Evolutionary conservation across 163 green algal species (phyloP).

Genomic region (Chlamydomonas reinhardtii): DNA sequence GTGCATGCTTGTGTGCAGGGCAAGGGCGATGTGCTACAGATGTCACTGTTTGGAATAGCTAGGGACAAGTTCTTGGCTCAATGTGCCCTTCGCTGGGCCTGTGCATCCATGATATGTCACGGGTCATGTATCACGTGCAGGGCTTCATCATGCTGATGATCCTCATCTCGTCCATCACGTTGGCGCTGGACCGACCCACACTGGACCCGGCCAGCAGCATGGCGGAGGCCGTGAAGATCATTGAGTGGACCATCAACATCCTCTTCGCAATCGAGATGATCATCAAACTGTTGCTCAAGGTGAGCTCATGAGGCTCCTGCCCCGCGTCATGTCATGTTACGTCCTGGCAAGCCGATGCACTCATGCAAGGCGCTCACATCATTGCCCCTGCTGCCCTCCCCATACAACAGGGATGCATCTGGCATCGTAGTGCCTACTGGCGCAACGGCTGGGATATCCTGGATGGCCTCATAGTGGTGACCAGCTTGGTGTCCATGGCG

Average conservation of each 20-base stretch:
- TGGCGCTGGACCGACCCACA: conserved; percentile 60
- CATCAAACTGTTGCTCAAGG: conserved; percentile 63
- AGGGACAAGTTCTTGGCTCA: no score
- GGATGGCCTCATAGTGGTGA: conserved; percentile 63
- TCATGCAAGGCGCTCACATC: no score
- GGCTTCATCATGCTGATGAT: conserved; percentile 60
- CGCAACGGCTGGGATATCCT: conserved; percentile 67
- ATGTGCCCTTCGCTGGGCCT: no score
- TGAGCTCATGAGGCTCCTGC: neutral
- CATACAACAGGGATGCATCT: conserved; percentile 18
- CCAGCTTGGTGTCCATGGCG: conserved; percentile 55
- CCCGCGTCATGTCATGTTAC: neutral
- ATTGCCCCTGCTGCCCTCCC: no score
- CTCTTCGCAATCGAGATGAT: conserved; percentile 72
- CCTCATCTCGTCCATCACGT: conserved; percentile 57
- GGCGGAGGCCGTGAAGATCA: neutral
- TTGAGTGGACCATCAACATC: conserved; percentile 57
- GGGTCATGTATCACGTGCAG: neutral
- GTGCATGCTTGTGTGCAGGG: no score
- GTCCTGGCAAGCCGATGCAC: no score
- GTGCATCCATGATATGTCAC: no score
- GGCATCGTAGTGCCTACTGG: conserved; percentile 58
- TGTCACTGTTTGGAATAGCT: no score
- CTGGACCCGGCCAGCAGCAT: conserved; percentile 12
- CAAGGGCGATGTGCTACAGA: no score